Base-by-base conservation (phyloP, 2,329 filamentous ascomycete genomes). In the Ascochyta viciae-villosae region DNA sequence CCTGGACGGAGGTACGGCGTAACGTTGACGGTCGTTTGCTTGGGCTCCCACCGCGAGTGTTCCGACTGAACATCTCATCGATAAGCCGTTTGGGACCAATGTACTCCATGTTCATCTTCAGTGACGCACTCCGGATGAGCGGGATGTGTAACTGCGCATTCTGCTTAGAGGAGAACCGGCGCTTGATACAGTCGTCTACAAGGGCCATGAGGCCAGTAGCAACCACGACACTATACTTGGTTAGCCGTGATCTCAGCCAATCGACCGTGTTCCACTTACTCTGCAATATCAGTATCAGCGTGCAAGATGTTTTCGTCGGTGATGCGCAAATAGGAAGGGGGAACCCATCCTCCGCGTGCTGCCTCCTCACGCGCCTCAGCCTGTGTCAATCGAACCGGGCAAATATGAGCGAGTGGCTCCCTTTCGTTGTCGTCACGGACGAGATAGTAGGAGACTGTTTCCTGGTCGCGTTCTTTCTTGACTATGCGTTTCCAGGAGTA, bases 241-340 rank as follows among this genome's bases (percentile, higher is more conserved):
- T 74, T 54, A 73, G 66, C 58, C 27, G 16, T 50, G 43, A 29
- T 3, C 24, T 26, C 27, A 8, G 23, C 35, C 15, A 15, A 37
- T 38, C 35, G 23, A 39, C 24, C 29, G 39, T 40, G 24, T 47
- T 34, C 44, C 43, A 85, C 87, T 84, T 86, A 96, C 92, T 97
- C 93, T 60, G 92, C 91, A 69, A 96, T 86, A 73, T 96, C 93
- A 45, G 89, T 89, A 72, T 86, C 80, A 64, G 85, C 87, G 29
- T 84, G 80, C 63, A 95, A 82, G 57, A 95, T 82, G 15, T 81
- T 82, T 57, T 85, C 78, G 74, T 96, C 91, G 66, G 85, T 91
- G 73, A 98, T 91, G 87, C 91, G 93, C 87, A 98, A 88, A 67
- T 90, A 91, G 73, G 90, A 96, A 5, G 92, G 92, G 51, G 92